Base-by-base conservation (phyloP, 768 basidiomycete species). In the Tylopilus felleus region DNA sequence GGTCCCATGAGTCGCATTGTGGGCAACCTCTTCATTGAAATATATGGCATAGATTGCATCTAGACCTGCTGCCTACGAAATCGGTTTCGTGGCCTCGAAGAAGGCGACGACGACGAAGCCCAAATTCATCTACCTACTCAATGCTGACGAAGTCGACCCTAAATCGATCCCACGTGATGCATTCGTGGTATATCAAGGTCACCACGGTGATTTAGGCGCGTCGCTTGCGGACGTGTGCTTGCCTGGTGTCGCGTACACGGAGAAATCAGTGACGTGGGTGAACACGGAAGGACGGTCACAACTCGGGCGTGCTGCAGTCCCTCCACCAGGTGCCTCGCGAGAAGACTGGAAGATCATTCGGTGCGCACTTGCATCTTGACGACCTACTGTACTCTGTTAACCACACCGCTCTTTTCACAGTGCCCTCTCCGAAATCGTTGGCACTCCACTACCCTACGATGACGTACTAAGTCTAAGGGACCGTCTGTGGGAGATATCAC, bases 281-380 rank as follows among this genome's bases (percentile, higher is more conserved):
- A 99, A 99, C 75, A 94, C 94, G 0, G 97, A 99, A 70, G 97
- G 97, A 33, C 82, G 96, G 25, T 75, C 89, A 19, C 97, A 99
- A 73, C 74, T 95, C 13, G 93, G 93, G 21, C 80, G 97, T 42
- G 85, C 90, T 1, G 96, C 96, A 8, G 95, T 99, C 3, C 82
- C 88, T 3, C 89, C 94, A 22, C 97, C 97, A n/a, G 97, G 95
- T 40, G 91, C 93, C 1, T 83, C 92, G 4, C 77, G 97, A 38
- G 97, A 99, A 71, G 97, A 98, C 65, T 98, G 94, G 94, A 96
- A 97, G 77, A 89, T 98, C 65, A 80, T 98, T 60, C 86, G 92
- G 89, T 90, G 56, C 25, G 81, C 70, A 6, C 21, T 22, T 38
- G 3, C 16, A 19, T 27, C 31, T 8, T 38, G 38, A 19, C 27